These are phyloP conservation scores for Biscutella laevigata DNA, from an alignment of 441 rosid genomes.

Conservation along the genomic window DNA sequence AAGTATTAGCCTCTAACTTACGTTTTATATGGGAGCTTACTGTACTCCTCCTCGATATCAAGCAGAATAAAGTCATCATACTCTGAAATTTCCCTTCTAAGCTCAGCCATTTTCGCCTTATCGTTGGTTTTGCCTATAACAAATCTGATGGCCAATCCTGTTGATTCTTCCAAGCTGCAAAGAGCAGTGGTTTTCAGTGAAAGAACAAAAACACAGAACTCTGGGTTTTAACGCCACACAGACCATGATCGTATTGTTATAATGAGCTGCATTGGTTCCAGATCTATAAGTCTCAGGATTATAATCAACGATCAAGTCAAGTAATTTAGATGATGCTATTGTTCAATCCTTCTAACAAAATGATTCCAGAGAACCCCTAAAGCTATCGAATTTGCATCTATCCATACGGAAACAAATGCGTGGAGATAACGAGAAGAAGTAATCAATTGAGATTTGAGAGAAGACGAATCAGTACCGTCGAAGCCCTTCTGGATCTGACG, in stretches of 20 bases:
- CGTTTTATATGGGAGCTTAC: conserved; percentile 98
- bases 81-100: conserved; percentile 54
- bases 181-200: background rate
- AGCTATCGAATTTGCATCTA: background rate
- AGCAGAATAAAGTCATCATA: conserved; percentile 82
- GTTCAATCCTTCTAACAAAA: background rate
- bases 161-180: conserved; percentile 77
- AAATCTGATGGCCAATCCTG: conserved; percentile 76
- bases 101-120: conserved; percentile 48
- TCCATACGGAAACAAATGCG: too few relatives aligned
- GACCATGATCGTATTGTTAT: background rate
- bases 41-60: conserved; percentile 87
- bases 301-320: conserved; percentile 1
- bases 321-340: background rate
- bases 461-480: conserved; percentile 42
- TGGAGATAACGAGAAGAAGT: background rate
- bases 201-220: background rate
- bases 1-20: conserved; percentile 34
- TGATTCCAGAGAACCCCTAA: conserved; percentile 5
- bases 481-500: conserved; percentile 70
- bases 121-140: conserved; percentile 63
- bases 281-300: background rate
- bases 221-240: background rate
- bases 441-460: conserved; percentile 9
- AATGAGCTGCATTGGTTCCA: background rate